phyloP scores from a whole-genome alignment of 768 basidiomycete genomes.

The Mycena filopes region DNA sequence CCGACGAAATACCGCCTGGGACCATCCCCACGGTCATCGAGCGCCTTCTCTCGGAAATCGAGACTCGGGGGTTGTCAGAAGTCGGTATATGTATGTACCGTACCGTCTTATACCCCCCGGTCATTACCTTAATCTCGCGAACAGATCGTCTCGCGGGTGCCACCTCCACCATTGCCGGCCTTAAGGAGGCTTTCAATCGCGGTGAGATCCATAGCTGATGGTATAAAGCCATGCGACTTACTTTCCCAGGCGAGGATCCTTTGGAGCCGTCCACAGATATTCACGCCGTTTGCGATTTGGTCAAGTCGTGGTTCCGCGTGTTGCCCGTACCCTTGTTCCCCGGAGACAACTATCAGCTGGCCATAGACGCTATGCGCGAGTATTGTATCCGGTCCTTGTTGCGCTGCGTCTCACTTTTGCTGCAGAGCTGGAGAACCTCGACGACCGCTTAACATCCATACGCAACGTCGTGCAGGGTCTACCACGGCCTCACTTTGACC shows the following conservation, averaged over 20 bases:
- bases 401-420: not conserved
- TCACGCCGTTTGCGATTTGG: constrained; percentile 83
- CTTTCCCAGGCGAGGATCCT: constrained; percentile 64
- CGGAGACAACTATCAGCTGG: constrained; percentile 68
- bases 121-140: not conserved
- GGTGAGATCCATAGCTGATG: constrained; percentile 48
- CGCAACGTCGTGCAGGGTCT: constrained; percentile 75
- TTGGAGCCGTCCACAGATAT: constrained; percentile 73
- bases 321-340: constrained; percentile 87
- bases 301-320: constrained; percentile 88
- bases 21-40: constrained; percentile 74
- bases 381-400: constrained; percentile 19
- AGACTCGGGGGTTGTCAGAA: constrained; percentile 79
- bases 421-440: constrained; percentile 76
- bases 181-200: constrained; percentile 81
- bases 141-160: constrained; percentile 88
- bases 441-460: constrained; percentile 70
- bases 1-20: constrained; percentile 61
- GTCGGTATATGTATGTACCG: constrained; percentile 83
- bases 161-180: constrained; percentile 69
- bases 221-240: not conserved
- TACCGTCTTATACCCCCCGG: not conserved
- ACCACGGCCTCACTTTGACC: constrained; percentile 78
- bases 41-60: constrained; percentile 75
- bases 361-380: constrained; percentile 80